These are phyloP conservation scores for Pseudevernia furfuracea DNA, from an alignment of 495 filamentous ascomycete species.

Conservation along the genomic window DNA sequence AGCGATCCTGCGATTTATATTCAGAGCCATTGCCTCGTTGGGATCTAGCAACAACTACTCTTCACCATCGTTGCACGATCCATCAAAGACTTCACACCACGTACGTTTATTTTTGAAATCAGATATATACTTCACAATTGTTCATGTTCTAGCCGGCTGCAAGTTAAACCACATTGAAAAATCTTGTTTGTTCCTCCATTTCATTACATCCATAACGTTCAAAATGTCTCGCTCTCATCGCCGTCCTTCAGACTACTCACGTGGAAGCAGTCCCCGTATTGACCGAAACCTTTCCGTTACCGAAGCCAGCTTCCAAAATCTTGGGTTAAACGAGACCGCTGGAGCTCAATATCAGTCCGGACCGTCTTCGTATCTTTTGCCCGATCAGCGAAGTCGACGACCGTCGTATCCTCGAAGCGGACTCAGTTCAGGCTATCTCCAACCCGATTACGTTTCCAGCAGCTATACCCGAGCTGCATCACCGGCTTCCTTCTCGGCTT, in stretches of 20 bases:
- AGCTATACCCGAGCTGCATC: constrained; percentile 19
- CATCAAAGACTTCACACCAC: constrained; percentile 8
- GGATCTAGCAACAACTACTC: constrained; percentile 8
- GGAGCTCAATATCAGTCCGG: constrained; percentile 19
- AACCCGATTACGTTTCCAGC: constrained; percentile 17
- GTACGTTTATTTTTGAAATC: constrained; percentile 10
- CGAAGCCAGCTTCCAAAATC: constrained; percentile 27
- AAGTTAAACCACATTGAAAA: not conserved
- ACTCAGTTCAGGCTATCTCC: constrained; percentile 16
- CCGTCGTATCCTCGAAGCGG: constrained; percentile 15
- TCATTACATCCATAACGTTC: constrained; percentile 13
- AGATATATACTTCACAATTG: constrained; percentile 18
- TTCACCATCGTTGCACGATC: not conserved
- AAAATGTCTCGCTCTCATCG: constrained; percentile 26
- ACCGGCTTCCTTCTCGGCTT: constrained; percentile 15
- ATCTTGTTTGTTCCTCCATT: constrained; percentile 18
- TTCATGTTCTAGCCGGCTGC: not conserved
- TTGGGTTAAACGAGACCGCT: constrained; percentile 24
- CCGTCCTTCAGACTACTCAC: constrained; percentile 26
- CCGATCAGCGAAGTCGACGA: constrained; percentile 10
- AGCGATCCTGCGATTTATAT: constrained; percentile 8
- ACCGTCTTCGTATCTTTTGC: constrained; percentile 17
- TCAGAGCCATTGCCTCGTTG: constrained; percentile 9
- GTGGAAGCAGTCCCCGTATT: constrained; percentile 20
- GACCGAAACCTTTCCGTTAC: constrained; percentile 24